These are phyloP conservation scores for Mollisia scopiformis DNA, from an alignment of 2,329 filamentous ascomycete species.

Conservation along the genomic window DNA sequence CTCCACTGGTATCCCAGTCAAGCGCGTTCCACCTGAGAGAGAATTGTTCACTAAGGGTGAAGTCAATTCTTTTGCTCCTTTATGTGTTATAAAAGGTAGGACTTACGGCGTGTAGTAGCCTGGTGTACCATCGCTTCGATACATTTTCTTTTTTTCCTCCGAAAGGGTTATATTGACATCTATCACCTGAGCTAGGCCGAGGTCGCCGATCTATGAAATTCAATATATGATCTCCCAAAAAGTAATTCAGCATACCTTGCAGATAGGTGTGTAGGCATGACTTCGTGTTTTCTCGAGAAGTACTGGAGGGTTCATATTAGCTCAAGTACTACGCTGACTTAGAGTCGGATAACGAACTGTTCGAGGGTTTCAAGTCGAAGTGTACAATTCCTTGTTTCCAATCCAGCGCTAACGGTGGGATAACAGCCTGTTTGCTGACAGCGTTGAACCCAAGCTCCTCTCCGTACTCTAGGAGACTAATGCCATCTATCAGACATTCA, in stretches of 20 bases:
- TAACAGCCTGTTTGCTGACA: not conserved
- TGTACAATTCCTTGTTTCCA: not conserved
- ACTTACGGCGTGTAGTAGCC: no score
- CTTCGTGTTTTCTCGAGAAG: not conserved
- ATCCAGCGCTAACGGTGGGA: not conserved
- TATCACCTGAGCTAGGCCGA: not conserved
- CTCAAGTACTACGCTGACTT: not conserved
- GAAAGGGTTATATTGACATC: no score
- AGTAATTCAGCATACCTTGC: not conserved
- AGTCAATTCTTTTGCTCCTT: no score
- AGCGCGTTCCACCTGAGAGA: not conserved
- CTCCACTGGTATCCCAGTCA: not conserved
- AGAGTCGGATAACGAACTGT: not conserved
- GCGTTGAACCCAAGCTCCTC: not conserved
- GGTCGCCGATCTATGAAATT: not conserved
- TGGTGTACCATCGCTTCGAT: no score
- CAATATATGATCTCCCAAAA: not conserved
- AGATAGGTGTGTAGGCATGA: not conserved
- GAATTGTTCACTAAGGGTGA: not conserved
- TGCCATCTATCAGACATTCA: conserved; percentile 9
- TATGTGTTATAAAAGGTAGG: no score
- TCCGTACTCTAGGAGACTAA: conserved; percentile 1
- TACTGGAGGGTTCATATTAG: not conserved
- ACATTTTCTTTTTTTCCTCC: no score
- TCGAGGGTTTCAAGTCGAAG: not conserved